Conservation (phyloP, 2,329 filamentous ascomycete species). For the Diaporthe longicolla region DNA sequence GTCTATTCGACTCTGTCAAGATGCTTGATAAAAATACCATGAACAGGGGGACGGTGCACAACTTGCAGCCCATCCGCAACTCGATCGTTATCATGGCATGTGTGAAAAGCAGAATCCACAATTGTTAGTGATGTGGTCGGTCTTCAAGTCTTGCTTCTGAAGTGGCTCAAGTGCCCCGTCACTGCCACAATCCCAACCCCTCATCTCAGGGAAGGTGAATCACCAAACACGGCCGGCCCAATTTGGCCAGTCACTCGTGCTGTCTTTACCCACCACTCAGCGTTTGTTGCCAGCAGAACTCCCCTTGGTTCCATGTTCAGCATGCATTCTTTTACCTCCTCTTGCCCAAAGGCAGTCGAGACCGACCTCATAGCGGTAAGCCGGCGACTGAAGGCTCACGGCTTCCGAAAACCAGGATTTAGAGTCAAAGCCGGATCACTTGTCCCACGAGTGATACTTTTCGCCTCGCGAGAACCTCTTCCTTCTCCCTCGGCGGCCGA, state of each 20-base stretch:
- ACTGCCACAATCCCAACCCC: neutral
- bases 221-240: too few relatives aligned
- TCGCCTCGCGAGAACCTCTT: slow-evolving; percentile 1
- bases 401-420: neutral
- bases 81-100: neutral
- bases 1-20: neutral
- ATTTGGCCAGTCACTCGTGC: too few relatives aligned
- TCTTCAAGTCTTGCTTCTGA: neutral
- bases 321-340: too few relatives aligned
- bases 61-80: neutral
- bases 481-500: slow-evolving; percentile 16
- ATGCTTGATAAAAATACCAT: neutral
- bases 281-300: too few relatives aligned
- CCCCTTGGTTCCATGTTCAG: too few relatives aligned
- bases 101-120: too few relatives aligned
- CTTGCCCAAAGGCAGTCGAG: neutral
- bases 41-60: neutral
- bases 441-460: slow-evolving; percentile 5
- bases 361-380: neutral
- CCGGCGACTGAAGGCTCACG: neutral
- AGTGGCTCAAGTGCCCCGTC: too few relatives aligned
- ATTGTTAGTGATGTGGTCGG: neutral
- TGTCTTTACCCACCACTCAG: neutral
- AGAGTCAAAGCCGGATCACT: neutral
- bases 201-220: neutral